Conservation (phyloP, 2,329 filamentous ascomycete species). For the Colletotrichum costaricense region DNA sequence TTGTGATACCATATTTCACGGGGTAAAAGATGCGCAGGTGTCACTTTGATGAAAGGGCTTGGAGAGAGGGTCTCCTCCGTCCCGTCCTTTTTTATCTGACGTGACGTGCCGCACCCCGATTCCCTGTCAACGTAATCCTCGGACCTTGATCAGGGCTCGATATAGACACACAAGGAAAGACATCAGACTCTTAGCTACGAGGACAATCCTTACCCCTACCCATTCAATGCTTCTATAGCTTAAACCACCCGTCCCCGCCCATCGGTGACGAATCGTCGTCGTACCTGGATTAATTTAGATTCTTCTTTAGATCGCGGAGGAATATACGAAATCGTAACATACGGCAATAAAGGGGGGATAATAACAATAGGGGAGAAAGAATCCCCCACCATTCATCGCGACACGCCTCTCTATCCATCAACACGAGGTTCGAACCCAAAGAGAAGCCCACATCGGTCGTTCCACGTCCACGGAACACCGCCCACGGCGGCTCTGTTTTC, state of each 20-base stretch:
- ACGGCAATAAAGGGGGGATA: background rate
- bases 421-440: no score
- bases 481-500: slow-evolving; percentile 1
- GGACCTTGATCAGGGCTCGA: background rate
- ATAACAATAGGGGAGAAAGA: background rate
- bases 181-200: background rate
- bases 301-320: background rate
- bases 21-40: slow-evolving; percentile 2
- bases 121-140: background rate
- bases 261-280: background rate
- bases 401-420: background rate
- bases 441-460: background rate
- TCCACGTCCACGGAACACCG: background rate
- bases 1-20: background rate
- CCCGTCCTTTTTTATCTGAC: background rate
- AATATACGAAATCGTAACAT: background rate
- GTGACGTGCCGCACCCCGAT: slow-evolving; percentile 2
- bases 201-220: background rate
- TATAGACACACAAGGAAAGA: background rate
- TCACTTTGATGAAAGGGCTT: slow-evolving; percentile 19
- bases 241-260: slow-evolving; percentile 7
- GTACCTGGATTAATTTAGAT: slow-evolving; percentile 1
- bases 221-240: background rate
- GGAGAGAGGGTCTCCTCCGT: background rate
- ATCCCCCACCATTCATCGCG: background rate